phyloP scores from a whole-genome alignment of 352 stramenopile species.

The Thraustotheca clavata region DNA sequence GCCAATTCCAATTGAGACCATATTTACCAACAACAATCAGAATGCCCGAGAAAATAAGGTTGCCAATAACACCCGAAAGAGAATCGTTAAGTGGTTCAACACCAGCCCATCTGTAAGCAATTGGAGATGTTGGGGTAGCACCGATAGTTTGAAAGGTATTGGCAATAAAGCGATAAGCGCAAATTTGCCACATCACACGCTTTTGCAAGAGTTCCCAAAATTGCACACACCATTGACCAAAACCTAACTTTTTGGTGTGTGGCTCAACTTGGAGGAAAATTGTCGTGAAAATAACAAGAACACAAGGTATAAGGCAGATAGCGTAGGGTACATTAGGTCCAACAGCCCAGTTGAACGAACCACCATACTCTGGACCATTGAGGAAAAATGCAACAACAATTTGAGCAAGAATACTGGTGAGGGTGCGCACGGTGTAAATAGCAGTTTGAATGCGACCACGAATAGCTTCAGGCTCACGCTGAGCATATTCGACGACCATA shows the following conservation, averaged over 20 bases:
- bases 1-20: slow-evolving; percentile 52
- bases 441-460: slow-evolving; percentile 41
- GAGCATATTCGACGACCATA: slow-evolving; percentile 21
- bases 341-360: slow-evolving; percentile 43
- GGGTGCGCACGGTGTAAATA: slow-evolving; percentile 46
- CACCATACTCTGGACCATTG: slow-evolving; percentile 47
- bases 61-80: slow-evolving; percentile 42
- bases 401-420: slow-evolving; percentile 35
- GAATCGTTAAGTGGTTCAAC: slow-evolving; percentile 51
- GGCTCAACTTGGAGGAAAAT: slow-evolving; percentile 32
- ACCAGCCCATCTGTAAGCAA: slow-evolving; percentile 47
- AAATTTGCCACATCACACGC: slow-evolving; percentile 50
- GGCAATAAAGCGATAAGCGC: slow-evolving; percentile 56
- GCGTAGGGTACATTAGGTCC: slow-evolving; percentile 32
- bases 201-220: slow-evolving; percentile 55
- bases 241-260: slow-evolving; percentile 6
- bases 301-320: slow-evolving; percentile 37
- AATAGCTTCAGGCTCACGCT: slow-evolving; percentile 23
- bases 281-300: slow-evolving; percentile 30
- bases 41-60: slow-evolving; percentile 38
- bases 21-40: slow-evolving; percentile 36
- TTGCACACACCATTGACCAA: slow-evolving; percentile 28
- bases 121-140: slow-evolving; percentile 43
- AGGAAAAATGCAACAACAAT: slow-evolving; percentile 37
- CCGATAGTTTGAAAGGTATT: slow-evolving; percentile 54